Base-by-base conservation (phyloP, 164 flowering plant species). In the Chimonanthus salicifolius region DNA sequence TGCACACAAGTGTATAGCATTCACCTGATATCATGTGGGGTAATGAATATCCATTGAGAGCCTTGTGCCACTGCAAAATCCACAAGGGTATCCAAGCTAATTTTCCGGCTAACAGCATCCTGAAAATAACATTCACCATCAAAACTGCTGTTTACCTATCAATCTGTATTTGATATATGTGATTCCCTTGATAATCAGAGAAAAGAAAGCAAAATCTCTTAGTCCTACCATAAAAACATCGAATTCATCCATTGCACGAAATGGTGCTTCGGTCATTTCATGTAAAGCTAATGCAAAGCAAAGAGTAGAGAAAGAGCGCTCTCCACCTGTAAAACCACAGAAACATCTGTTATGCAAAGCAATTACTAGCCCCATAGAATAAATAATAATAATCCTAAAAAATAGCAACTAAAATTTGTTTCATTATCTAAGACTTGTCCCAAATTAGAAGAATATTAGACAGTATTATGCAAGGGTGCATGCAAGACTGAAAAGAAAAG, bases 231-330 rank as follows among this genome's bases (percentile, higher is more conserved):
- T 96, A 83, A 93, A 96, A 16, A 96, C 99, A 84, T 96, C 99
- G 86, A 94, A 96, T 81, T 96, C 98, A 74, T 96, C 98, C 99
- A 96, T 96, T 18, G 98, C 99, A 77, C 98, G 89, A 73, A 96
- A 90, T 45, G 98, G 94, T 62, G 97, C 89, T 75, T 95, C 97
- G 9, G 91, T 88, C 97, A 93, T 90, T 67, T 88, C 87, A 84
- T 96, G 99, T 74, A 96, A 94, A 74, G 97, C 94, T 64, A 96
- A 84, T 72, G 98, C 90, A 80, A 95, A 95, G 83, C 97, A 92
- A 74, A 95, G 80, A 46, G 98, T 95, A 69, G 97, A 92, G 77
- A 92, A 93, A 74, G 99, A 93, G 47, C 99, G 92, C 50, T 93
- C 99, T 7, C 99, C 98, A 76, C 99, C 99, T 94, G 71, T 65